Conservation (phyloP, 148 eudicot species). For the Polygonum aviculare region DNA sequence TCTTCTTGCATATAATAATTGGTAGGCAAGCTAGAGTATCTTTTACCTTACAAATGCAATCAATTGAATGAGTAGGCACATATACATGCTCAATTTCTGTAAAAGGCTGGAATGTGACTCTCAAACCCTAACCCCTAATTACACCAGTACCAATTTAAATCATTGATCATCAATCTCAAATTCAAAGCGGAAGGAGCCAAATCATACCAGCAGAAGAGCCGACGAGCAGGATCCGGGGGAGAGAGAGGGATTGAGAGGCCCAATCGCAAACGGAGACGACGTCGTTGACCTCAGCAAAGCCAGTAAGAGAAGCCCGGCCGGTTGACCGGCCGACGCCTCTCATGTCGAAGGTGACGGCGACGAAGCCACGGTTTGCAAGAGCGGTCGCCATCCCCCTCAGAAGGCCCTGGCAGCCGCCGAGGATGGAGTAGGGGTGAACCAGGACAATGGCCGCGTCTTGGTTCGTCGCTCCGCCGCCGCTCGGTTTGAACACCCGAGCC, state of each 20-base stretch:
- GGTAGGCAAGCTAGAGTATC: too few species aligned
- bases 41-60: too few species aligned
- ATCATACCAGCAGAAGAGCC: constrained; percentile 48
- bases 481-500: constrained; percentile 27
- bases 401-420: constrained; percentile 15
- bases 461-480: background rate
- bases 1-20: too few species aligned
- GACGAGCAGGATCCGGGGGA: constrained; percentile 28
- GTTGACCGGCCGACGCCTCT: constrained; percentile 8
- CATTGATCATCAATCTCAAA: background rate
- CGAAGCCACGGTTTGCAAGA: too few species aligned
- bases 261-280: constrained; percentile 17
- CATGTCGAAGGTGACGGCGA: too few species aligned
- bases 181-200: background rate
- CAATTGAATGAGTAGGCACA: background rate
- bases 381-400: too few species aligned
- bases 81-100: background rate
- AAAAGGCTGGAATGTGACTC: background rate
- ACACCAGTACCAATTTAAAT: background rate
- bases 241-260: constrained; percentile 16
- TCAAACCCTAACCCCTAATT: background rate
- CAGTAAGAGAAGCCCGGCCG: constrained; percentile 25
- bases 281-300: constrained; percentile 40
- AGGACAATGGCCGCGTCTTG: constrained; percentile 23
- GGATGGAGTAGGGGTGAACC: constrained; percentile 38